Conservation (phyloP, 108 stramenopile species). For the Fistulifera solaris region DNA sequence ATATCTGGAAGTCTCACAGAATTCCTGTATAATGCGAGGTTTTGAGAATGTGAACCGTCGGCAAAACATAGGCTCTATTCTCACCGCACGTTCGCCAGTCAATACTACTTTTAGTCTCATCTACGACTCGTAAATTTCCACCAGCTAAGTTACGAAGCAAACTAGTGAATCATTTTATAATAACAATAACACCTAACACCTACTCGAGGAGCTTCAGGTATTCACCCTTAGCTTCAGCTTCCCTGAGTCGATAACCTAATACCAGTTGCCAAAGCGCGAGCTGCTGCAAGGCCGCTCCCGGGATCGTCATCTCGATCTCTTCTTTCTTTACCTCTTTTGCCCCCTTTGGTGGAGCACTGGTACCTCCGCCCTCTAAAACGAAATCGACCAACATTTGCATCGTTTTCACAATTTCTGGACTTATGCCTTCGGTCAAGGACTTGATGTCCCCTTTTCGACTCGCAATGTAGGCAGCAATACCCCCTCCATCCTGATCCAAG, state of each 20-base stretch:
- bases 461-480: slow-evolving; percentile 70
- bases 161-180: no score
- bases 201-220: slow-evolving; percentile 68
- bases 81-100: no score
- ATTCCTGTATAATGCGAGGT: no score
- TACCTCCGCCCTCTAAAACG: slow-evolving; percentile 70
- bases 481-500: slow-evolving; percentile 3
- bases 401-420: slow-evolving; percentile 75
- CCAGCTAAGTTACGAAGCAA: no score
- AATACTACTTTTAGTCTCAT: no score
- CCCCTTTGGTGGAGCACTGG: not conserved
- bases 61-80: no score
- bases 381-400: slow-evolving; percentile 83
- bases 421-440: slow-evolving; percentile 66
- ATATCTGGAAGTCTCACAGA: no score
- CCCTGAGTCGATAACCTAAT: slow-evolving; percentile 78
- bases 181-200: no score
- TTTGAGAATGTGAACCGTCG: no score
- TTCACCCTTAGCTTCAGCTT: slow-evolving; percentile 81
- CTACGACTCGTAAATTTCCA: no score
- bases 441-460: slow-evolving; percentile 70
- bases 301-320: slow-evolving; percentile 71
- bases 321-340: slow-evolving; percentile 23
- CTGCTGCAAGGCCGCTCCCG: slow-evolving; percentile 78
- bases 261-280: slow-evolving; percentile 87